These are phyloP conservation scores for Leccinum griseonigrum DNA, from an alignment of 1,284 basidiomycete genomes.

Conservation along the genomic window DNA sequence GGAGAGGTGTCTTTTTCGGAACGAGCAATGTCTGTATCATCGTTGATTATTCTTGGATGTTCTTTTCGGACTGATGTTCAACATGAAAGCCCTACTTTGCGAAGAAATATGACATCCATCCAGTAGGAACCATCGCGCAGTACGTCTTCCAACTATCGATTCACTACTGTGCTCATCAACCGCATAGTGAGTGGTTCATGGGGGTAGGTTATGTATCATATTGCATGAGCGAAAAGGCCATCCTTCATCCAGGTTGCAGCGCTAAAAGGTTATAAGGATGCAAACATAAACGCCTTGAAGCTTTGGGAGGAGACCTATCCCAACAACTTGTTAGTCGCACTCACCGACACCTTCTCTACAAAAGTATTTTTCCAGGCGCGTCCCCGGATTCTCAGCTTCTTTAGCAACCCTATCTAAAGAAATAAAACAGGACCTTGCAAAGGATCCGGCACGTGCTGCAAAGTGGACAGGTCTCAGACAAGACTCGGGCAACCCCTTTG, in stretches of 20 bases:
- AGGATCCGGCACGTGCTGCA: neutral
- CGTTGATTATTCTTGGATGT: neutral
- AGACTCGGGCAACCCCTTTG: slow-evolving; percentile 86
- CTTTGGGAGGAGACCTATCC: slow-evolving; percentile 84
- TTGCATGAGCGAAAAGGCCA: neutral
- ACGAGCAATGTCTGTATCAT: slow-evolving; percentile 71
- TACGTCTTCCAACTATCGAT: slow-evolving; percentile 37
- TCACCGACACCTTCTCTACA: slow-evolving; percentile 93
- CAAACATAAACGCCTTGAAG: slow-evolving; percentile 72
- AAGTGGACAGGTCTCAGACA: slow-evolving; percentile 84
- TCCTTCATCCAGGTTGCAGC: slow-evolving; percentile 47
- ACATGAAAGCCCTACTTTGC: neutral
- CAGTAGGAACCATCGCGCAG: slow-evolving; percentile 75
- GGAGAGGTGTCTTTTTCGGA: slow-evolving; percentile 66
- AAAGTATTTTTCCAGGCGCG: slow-evolving; percentile 39
- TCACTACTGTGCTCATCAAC: slow-evolving; percentile 7
- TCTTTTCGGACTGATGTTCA: neutral
- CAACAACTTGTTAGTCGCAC: slow-evolving; percentile 59
- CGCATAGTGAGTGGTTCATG: slow-evolving; percentile 90
- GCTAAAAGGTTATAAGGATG: slow-evolving; percentile 71
- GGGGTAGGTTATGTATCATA: slow-evolving; percentile 48
- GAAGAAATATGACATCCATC: neutral
- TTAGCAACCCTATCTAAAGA: neutral
- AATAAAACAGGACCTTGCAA: neutral
- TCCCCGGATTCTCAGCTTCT: neutral